phyloP scores from a whole-genome alignment of 2,329 filamentous ascomycete genomes.

The Aspergillus ochraceus region DNA sequence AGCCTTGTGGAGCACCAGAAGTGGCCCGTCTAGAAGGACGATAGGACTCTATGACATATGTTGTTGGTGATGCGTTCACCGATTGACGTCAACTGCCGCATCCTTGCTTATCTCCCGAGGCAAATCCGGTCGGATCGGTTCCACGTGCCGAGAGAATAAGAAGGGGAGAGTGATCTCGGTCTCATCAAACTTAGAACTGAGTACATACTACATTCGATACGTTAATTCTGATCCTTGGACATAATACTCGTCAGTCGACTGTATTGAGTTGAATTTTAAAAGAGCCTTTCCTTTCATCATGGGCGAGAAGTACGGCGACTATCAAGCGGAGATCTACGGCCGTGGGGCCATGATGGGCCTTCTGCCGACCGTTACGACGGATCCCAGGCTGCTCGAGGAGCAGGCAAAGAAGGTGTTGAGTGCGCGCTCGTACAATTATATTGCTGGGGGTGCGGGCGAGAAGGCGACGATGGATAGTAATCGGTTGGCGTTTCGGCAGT shows the following conservation, averaged over 20 bases:
- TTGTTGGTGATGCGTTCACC: neutral
- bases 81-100: neutral
- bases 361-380: conserved; percentile 57
- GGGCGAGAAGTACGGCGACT: conserved; percentile 45
- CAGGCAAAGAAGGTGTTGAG: conserved; percentile 54
- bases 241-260: neutral
- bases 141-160: neutral
- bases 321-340: conserved; percentile 52
- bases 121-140: neutral
- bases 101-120: neutral
- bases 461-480: conserved; percentile 62
- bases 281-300: conserved; percentile 17
- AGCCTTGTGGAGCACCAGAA: neutral
- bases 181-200: too few species aligned
- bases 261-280: too few species aligned
- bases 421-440: conserved; percentile 57
- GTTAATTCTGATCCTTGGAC: too few species aligned
- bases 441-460: conserved; percentile 63
- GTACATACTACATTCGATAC: too few species aligned
- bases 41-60: neutral
- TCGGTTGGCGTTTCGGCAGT: conserved; percentile 56
- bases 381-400: conserved; percentile 57
- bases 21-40: neutral
- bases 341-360: conserved; percentile 52
- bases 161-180: too few species aligned